Evolutionary conservation across 129 eudicot genomes (phyloP).

Genomic region (Rutidosis leptorrhynchoides): DNA sequence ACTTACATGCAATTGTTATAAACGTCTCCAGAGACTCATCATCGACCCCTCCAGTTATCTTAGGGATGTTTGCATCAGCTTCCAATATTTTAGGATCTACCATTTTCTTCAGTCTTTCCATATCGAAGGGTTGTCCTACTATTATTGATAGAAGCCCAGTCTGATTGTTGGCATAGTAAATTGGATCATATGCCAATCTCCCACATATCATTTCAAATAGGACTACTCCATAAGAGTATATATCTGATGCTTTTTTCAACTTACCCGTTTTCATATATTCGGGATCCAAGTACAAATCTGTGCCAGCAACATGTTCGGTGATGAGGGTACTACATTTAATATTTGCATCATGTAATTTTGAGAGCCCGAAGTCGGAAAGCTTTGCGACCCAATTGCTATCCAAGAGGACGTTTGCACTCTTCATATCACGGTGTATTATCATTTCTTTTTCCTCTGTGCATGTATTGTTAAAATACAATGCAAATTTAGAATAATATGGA

Average conservation of each 20-base stretch:
- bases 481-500: too few species aligned
- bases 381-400: background rate
- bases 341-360: background rate
- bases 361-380: background rate
- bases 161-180: background rate
- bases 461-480: too few species aligned
- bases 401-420: background rate
- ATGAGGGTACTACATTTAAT: background rate
- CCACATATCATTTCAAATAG: background rate
- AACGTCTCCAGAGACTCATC: background rate
- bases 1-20: background rate
- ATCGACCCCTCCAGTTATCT: background rate
- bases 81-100: background rate
- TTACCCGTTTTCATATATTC: background rate
- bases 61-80: background rate
- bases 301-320: background rate
- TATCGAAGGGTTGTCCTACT: background rate
- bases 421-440: background rate
- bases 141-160: background rate
- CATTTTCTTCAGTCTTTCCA: background rate
- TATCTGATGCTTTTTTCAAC: background rate
- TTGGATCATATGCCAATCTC: background rate
- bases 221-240: background rate
- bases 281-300: background rate
- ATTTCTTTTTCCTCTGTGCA: background rate